Conservation (phyloP, 148 eudicot genomes). For the Rhododendron simsii region DNA sequence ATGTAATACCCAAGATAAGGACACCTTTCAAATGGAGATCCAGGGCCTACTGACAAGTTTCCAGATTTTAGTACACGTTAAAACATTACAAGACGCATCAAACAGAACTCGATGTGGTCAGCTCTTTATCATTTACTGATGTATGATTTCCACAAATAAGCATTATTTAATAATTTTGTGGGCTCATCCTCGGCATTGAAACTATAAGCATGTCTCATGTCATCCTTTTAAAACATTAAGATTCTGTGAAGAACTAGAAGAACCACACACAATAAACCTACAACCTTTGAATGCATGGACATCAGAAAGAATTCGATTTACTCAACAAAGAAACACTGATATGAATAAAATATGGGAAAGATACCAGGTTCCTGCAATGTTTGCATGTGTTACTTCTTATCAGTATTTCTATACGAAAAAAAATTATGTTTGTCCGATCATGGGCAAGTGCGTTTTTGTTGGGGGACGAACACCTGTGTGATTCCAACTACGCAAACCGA, state of each 20-base stretch:
- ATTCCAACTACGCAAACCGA: background rate
- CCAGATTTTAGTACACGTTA: background rate
- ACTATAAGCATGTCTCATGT: background rate
- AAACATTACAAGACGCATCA: background rate
- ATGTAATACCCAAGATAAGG: background rate
- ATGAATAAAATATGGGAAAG: background rate
- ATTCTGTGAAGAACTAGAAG: background rate
- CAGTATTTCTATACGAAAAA: background rate
- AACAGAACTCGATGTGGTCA: background rate
- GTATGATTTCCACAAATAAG: background rate
- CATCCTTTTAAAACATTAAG: background rate
- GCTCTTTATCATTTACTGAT: background rate
- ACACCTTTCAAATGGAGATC: background rate
- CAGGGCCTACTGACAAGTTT: background rate
- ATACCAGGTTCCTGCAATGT: background rate
- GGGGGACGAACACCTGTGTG: background rate
- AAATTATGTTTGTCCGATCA: background rate
- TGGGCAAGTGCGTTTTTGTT: background rate
- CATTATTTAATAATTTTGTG: background rate
- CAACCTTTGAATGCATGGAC: background rate
- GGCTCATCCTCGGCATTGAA: background rate
- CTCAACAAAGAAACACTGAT: background rate
- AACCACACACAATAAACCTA: background rate
- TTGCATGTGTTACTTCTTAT: background rate
- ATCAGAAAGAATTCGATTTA: background rate